Conservation (phyloP, 805 yeast species). For the Lachancea waltii region DNA sequence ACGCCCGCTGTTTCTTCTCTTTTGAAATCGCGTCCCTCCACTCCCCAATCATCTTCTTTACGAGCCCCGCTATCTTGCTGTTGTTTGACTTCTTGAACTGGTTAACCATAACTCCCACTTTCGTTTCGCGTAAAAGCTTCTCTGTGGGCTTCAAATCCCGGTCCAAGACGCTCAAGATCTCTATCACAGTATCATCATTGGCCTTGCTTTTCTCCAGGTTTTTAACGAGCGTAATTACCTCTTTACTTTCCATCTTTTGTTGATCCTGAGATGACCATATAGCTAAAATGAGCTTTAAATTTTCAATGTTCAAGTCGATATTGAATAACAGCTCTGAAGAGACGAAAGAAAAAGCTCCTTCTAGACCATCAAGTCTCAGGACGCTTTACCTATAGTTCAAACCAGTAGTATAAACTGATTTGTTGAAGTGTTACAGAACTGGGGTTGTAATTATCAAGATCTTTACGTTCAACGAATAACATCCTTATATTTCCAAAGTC, state of each 20-base stretch:
- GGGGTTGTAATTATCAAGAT: not conserved
- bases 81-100: constrained; percentile 67
- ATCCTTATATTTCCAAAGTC: not conserved
- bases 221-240: constrained; percentile 60
- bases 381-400: too few relatives aligned
- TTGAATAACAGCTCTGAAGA: too few relatives aligned
- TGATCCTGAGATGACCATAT: not conserved
- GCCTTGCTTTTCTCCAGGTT: constrained; percentile 63
- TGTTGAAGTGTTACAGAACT: too few relatives aligned
- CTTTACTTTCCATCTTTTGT: constrained; percentile 56
- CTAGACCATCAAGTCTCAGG: too few relatives aligned
- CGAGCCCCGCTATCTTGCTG: constrained; percentile 60
- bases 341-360: too few relatives aligned
- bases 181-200: constrained; percentile 56
- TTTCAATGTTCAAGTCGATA: not conserved
- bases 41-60: constrained; percentile 70
- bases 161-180: constrained; percentile 58
- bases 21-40: constrained; percentile 88
- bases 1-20: constrained; percentile 39
- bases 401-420: too few relatives aligned
- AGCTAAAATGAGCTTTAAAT: not conserved
- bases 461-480: not conserved
- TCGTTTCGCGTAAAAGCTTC: constrained; percentile 76
- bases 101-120: constrained; percentile 95
- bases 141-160: constrained; percentile 78